phyloP scores from a whole-genome alignment of 2,329 filamentous ascomycete genomes.

The Ceratocystis colombiana region DNA sequence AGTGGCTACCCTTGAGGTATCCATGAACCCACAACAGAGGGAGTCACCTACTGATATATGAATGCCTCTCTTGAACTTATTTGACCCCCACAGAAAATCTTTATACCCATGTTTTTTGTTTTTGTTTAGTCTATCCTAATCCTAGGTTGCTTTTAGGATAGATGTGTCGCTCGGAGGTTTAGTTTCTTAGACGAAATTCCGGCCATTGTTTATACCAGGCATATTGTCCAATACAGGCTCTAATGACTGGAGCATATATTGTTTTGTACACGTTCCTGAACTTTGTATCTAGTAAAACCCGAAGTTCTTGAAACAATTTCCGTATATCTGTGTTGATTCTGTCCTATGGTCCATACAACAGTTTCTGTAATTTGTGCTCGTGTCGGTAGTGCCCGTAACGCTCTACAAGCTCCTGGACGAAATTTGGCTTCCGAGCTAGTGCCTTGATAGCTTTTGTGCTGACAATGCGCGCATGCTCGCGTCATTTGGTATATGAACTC shows the following conservation, averaged over 20 bases:
- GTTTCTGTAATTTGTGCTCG: conserved; percentile 15
- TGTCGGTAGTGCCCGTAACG: neutral
- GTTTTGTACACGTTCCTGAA: neutral
- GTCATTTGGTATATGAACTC: neutral
- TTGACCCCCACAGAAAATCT: neutral
- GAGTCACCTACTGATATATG: neutral
- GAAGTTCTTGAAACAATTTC: conserved; percentile 13
- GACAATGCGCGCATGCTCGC: neutral
- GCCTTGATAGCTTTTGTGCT: neutral
- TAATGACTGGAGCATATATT: neutral
- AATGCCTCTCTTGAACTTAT: conserved; percentile 1
- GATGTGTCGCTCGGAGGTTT: neutral
- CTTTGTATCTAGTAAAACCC: neutral
- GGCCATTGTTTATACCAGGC: neutral
- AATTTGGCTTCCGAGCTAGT: neutral
- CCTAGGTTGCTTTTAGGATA: neutral
- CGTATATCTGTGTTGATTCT: conserved; percentile 17
- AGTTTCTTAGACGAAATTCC: neutral
- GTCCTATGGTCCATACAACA: conserved; percentile 18
- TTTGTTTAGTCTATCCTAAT: neutral
- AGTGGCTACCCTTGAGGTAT: conserved; percentile 32
- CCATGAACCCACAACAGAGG: conserved; percentile 14
- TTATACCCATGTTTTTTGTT: conserved; percentile 15
- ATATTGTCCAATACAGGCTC: neutral
- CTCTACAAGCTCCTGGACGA: neutral